Conservation (phyloP, 441 rosid species). For the Pelargonium fulgidum region DNA sequence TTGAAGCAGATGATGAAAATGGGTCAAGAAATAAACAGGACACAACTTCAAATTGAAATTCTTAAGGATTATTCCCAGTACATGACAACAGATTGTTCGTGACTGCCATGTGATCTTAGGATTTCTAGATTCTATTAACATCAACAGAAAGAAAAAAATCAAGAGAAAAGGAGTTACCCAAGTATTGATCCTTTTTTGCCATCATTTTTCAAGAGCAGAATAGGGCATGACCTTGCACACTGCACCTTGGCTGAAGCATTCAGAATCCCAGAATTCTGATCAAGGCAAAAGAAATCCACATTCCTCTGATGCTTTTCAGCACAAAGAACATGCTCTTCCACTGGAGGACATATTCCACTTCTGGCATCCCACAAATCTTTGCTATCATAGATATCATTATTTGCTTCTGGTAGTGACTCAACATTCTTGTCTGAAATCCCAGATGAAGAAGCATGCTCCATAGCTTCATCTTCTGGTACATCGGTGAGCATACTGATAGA, state of each 20-base stretch:
- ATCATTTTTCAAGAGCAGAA: slow-evolving; percentile 57
- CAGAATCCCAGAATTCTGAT: slow-evolving; percentile 25
- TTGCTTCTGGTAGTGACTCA: slow-evolving; percentile 27
- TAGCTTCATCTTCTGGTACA: slow-evolving; percentile 26
- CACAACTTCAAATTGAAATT: slow-evolving; percentile 3
- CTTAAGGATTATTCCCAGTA: slow-evolving; percentile 2
- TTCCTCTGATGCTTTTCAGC: slow-evolving; percentile 49
- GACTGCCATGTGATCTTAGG: neutral
- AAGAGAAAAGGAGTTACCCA: slow-evolving; percentile 44
- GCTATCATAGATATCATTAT: slow-evolving; percentile 16
- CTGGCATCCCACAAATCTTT: slow-evolving; percentile 57
- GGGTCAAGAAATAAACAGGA: neutral
- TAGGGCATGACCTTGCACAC: slow-evolving; percentile 54
- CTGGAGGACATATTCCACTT: slow-evolving; percentile 41
- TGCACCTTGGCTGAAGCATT: slow-evolving; percentile 31
- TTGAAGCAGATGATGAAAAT: neutral
- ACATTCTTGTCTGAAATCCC: slow-evolving; percentile 22
- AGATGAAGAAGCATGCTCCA: slow-evolving; percentile 21
- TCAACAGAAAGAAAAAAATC: slow-evolving; percentile 6
- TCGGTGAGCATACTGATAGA: slow-evolving; percentile 16
- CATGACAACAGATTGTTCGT: neutral
- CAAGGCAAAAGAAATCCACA: slow-evolving; percentile 53
- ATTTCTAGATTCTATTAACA: neutral
- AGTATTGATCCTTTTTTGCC: slow-evolving; percentile 26
- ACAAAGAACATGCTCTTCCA: slow-evolving; percentile 57